A percentile compares a stretch with the other conserved stretches of the same genome.
Conservation (phyloP, 2,329 filamentous ascomycete species). For the Penicillium sp. region DNA sequence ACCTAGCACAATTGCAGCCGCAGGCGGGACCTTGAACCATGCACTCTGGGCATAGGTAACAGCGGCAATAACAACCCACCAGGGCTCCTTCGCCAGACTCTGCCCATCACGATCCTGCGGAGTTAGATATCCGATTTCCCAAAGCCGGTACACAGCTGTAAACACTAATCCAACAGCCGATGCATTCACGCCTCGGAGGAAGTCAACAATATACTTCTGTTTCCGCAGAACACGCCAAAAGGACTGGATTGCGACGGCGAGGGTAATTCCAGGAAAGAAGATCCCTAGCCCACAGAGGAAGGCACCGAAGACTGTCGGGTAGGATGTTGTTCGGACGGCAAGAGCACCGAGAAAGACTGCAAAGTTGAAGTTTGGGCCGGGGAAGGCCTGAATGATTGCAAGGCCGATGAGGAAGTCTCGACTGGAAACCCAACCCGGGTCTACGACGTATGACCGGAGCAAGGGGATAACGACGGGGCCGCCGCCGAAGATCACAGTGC, state of each 20-base stretch:
- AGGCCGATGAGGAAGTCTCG: slow-evolving; percentile 66
- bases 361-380: slow-evolving; percentile 48
- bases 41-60: slow-evolving; percentile 40
- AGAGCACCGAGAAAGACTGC: slow-evolving; percentile 51
- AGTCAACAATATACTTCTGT: slow-evolving; percentile 41
- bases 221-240: slow-evolving; percentile 48
- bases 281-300: slow-evolving; percentile 44
- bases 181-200: slow-evolving; percentile 51
- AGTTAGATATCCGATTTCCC: slow-evolving; percentile 54
- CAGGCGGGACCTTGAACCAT: slow-evolving; percentile 41
- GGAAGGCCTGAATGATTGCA: slow-evolving; percentile 62
- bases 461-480: slow-evolving; percentile 59
- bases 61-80: slow-evolving; percentile 57
- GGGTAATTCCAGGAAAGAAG: slow-evolving; percentile 31
- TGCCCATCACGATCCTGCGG: slow-evolving; percentile 43
- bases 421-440: slow-evolving; percentile 59
- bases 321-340: slow-evolving; percentile 29
- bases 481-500: slow-evolving; percentile 59
- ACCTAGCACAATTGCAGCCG: slow-evolving; percentile 41
- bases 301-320: slow-evolving; percentile 39
- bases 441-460: slow-evolving; percentile 54
- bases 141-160: slow-evolving; percentile 56
- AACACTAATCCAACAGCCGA: slow-evolving; percentile 55
- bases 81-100: slow-evolving; percentile 51
- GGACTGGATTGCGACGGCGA: slow-evolving; percentile 36